Evolutionary conservation across 345 rosid genomes (phyloP).

Genomic region (Streptanthus diversifolius): DNA sequence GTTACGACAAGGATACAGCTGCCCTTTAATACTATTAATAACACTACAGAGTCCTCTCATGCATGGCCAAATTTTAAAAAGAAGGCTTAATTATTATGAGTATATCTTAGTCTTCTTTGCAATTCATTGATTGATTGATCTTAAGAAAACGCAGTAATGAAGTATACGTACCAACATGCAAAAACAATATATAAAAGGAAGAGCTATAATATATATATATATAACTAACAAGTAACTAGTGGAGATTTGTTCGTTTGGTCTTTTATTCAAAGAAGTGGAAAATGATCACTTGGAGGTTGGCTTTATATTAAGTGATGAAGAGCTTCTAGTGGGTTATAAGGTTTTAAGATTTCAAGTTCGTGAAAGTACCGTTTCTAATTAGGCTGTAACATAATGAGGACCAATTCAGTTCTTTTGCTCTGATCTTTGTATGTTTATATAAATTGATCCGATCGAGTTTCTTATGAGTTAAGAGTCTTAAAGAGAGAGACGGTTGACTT

Average conservation of each 20-base stretch:
- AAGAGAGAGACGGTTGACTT: not conserved
- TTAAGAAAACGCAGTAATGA: not conserved
- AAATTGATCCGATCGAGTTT: not conserved
- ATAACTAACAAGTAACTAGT: not conserved
- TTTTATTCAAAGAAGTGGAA: not conserved
- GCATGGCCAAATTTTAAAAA: not conserved
- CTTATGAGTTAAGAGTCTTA: not conserved
- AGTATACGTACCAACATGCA: too few relatives aligned
- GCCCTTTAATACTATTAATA: not conserved
- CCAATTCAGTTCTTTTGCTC: not conserved
- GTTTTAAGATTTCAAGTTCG: not conserved
- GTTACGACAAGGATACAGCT: slow-evolving; percentile 1
- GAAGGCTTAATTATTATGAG: not conserved
- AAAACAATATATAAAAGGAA: not conserved
- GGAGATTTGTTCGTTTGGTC: not conserved
- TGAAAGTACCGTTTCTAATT: not conserved
- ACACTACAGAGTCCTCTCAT: not conserved
- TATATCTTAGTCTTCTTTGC: not conserved
- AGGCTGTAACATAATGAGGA: not conserved
- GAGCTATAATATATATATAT: not conserved
- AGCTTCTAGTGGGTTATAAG: not conserved
- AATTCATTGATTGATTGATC: not conserved
- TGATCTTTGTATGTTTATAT: not conserved
- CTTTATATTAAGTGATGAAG: not conserved
- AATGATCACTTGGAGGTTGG: not conserved